A percentile compares a stretch with the other conserved stretches of the same genome.
Conservation (phyloP, 2,329 filamentous ascomycete genomes). For the Grosmannia serpens region DNA sequence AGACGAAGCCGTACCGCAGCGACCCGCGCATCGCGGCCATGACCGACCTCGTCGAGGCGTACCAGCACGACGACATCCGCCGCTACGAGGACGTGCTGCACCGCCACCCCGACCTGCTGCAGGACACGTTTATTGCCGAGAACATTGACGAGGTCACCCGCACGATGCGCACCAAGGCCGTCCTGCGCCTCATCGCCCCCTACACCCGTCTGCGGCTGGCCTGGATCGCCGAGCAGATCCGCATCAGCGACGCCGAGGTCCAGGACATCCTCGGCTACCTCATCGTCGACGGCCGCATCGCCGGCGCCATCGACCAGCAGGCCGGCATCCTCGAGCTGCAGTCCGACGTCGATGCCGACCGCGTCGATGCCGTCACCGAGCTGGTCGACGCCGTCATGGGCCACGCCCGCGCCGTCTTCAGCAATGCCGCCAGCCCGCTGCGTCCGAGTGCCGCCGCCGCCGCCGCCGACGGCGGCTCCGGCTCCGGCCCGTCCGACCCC, state of each 20-base stretch:
- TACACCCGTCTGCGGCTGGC: conserved; percentile 84
- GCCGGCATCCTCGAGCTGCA: conserved; percentile 73
- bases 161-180: conserved; percentile 93
- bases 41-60: conserved; percentile 94
- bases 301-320: conserved; percentile 82
- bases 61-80: conserved; percentile 90
- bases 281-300: conserved; percentile 80
- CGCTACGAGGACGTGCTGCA: conserved; percentile 80
- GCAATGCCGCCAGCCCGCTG: conserved; percentile 61
- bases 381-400: conserved; percentile 60
- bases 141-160: conserved; percentile 98
- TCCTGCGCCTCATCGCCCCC: conserved; percentile 84
- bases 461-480: not conserved
- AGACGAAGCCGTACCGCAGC: conserved; percentile 96
- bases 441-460: not conserved
- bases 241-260: conserved; percentile 75
- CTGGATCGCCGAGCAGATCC: conserved; percentile 81
- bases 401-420: conserved; percentile 62
- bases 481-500: not conserved
- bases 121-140: conserved; percentile 92
- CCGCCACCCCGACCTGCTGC: conserved; percentile 77
- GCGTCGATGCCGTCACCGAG: conserved; percentile 58
- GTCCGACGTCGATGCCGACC: conserved; percentile 59
- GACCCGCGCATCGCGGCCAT: conserved; percentile 92
- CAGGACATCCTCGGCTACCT: conserved; percentile 93